phyloP scores from a whole-genome alignment of 352 stramenopile species.

The Phytophthora pistaciae region DNA sequence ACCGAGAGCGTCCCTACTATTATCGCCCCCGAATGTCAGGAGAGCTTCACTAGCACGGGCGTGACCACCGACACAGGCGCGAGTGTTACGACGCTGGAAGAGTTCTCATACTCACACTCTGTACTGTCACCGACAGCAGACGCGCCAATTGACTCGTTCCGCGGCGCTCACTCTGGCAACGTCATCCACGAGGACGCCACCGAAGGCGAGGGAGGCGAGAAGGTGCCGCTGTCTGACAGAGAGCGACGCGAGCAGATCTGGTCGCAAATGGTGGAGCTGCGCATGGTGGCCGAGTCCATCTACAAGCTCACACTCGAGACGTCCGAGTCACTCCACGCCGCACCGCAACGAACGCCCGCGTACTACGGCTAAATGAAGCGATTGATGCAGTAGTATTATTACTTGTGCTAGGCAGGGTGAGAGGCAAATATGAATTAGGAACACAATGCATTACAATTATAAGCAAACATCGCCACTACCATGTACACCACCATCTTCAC shows the following conservation, averaged over 20 bases:
- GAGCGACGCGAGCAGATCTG: conserved; percentile 43
- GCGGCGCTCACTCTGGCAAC: conserved; percentile 10
- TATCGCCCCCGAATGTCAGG: not conserved
- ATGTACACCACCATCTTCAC: not conserved
- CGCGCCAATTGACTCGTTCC: conserved; percentile 34
- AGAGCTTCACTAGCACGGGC: conserved; percentile 25
- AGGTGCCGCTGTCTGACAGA: conserved; percentile 24
- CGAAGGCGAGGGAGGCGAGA: conserved; percentile 12
- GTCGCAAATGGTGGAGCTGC: conserved; percentile 60
- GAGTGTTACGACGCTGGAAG: conserved; percentile 26
- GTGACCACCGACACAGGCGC: conserved; percentile 34
- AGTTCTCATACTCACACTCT: conserved; percentile 25
- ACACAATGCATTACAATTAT: conserved; percentile 18
- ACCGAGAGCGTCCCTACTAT: not conserved
- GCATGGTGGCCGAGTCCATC: conserved; percentile 53
- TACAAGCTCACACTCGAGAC: conserved; percentile 53
- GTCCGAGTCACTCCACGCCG: conserved; percentile 31
- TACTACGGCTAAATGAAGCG: not conserved
- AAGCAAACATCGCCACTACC: not conserved
- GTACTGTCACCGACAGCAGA: conserved; percentile 37
- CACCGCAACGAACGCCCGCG: not conserved
- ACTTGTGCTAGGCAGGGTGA: too few species aligned
- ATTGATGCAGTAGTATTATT: not conserved
- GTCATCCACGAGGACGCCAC: not conserved
- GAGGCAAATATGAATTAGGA: not conserved